Percentiles rank a stretch among this genome's conserved stretches.
These are phyloP conservation scores for Sorghum bicolor DNA, from an alignment of 176 grass and related monocot species.

Conservation along the genomic window DNA sequence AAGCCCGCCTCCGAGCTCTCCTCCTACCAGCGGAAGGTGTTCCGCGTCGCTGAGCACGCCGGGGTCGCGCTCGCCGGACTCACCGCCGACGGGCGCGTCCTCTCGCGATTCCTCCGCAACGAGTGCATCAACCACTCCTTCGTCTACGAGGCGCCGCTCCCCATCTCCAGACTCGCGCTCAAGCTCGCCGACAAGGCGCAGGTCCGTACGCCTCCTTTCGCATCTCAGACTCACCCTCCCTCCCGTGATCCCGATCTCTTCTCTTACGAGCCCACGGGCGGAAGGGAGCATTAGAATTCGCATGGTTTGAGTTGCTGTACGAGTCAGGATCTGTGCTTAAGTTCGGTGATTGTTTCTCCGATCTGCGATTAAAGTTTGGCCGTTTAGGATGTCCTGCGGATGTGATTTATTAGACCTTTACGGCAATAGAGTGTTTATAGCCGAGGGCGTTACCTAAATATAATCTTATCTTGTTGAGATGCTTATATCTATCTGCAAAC, in stretches of 20 bases:
- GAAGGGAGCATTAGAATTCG: neutral
- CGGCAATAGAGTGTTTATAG: neutral
- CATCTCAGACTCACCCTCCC: neutral
- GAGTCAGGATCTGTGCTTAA: neutral
- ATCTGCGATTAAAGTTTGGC: constrained; percentile 8
- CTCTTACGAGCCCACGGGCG: neutral
- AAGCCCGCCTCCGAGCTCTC: constrained; percentile 88
- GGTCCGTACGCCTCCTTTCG: constrained; percentile 27
- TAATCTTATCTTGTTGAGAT: neutral
- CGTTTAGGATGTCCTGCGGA: neutral
- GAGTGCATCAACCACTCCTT: constrained; percentile 97
- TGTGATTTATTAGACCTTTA: neutral
- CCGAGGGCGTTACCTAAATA: neutral
- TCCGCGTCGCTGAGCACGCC: constrained; percentile 78
- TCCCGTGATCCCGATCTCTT: neutral
- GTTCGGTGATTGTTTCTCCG: neutral
- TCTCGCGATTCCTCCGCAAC: constrained; percentile 71
- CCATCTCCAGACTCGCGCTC: constrained; percentile 67
- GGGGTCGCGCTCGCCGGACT: constrained; percentile 86
- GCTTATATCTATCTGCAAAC: neutral
- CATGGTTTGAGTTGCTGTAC: neutral
- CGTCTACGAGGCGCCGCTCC: constrained; percentile 89
- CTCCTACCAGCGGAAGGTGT: constrained; percentile 90
- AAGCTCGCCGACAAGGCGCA: constrained; percentile 92
- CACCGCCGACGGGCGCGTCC: constrained; percentile 85